These are phyloP conservation scores for Mortierella sp. DNA, from an alignment of 371 early-diverging fungal genomes.

Conservation along the genomic window DNA sequence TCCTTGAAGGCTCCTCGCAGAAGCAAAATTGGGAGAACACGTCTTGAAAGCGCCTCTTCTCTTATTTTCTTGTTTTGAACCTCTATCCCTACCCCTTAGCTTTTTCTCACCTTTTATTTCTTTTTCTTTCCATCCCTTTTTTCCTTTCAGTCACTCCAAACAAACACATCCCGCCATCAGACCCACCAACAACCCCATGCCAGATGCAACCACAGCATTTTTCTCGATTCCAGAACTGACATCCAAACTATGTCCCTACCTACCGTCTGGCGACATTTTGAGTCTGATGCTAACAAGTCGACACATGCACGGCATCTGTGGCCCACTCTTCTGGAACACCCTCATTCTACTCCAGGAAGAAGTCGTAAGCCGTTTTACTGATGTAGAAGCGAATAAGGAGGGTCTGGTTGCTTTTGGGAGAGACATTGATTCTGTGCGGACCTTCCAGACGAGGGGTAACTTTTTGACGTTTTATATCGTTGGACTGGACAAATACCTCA, in stretches of 20 bases:
- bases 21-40: too few relatives aligned
- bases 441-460: not conserved
- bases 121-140: not conserved
- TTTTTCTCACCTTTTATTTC: not conserved
- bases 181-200: not conserved
- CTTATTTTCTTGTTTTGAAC: too few relatives aligned
- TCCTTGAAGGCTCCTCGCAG: too few relatives aligned
- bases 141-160: too few relatives aligned
- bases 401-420: not conserved
- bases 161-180: not conserved
- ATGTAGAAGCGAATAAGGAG: not conserved
- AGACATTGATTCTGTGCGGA: not conserved
- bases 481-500: not conserved
- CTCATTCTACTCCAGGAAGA: not conserved
- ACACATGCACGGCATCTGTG: not conserved
- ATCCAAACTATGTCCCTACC: not conserved
- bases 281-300: not conserved
- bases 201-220: not conserved
- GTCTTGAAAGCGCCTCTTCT: too few relatives aligned
- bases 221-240: constrained; percentile 3
- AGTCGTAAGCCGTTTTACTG: not conserved
- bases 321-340: not conserved
- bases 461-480: not conserved
- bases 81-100: not conserved
- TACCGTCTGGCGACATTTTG: not conserved